phyloP scores from a whole-genome alignment of 495 filamentous ascomycete species.

The Neurospora hispaniola region DNA sequence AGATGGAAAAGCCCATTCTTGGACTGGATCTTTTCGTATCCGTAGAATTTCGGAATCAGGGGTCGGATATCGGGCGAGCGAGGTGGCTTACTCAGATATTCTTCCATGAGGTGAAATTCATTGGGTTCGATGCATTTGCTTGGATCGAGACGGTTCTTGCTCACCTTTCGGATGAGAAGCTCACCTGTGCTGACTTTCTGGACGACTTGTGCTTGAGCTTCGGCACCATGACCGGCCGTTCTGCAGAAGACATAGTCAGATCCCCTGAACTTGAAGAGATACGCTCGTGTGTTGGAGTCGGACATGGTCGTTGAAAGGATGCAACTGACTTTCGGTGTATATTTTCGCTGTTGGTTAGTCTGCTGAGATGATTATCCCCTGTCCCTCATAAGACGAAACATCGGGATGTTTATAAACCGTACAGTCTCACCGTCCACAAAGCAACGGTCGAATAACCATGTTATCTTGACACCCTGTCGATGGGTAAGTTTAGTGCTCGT shows the following conservation, averaged over 20 bases:
- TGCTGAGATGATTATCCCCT: background rate
- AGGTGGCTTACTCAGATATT: background rate
- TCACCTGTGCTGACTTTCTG: background rate
- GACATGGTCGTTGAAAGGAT: background rate
- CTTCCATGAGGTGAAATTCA: background rate
- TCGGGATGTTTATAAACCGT: background rate
- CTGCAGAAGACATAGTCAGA: background rate
- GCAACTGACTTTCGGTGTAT: background rate
- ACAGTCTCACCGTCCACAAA: background rate
- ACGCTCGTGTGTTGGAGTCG: background rate
- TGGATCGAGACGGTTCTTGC: background rate
- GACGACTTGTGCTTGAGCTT: background rate
- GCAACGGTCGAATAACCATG: background rate
- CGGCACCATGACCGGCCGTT: background rate
- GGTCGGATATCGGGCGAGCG: background rate
- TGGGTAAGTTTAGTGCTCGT: background rate
- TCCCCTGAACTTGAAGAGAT: background rate
- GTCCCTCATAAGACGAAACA: background rate
- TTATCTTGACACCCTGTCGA: background rate
- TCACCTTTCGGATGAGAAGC: constrained; percentile 3
- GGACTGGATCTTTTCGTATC: constrained; percentile 1
- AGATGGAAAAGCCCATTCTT: background rate
- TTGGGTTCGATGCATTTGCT: background rate
- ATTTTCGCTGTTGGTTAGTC: background rate
- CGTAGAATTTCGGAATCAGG: background rate